Conservation (phyloP, 2,329 filamentous ascomycete genomes). For the Aspergillus japonicus region DNA sequence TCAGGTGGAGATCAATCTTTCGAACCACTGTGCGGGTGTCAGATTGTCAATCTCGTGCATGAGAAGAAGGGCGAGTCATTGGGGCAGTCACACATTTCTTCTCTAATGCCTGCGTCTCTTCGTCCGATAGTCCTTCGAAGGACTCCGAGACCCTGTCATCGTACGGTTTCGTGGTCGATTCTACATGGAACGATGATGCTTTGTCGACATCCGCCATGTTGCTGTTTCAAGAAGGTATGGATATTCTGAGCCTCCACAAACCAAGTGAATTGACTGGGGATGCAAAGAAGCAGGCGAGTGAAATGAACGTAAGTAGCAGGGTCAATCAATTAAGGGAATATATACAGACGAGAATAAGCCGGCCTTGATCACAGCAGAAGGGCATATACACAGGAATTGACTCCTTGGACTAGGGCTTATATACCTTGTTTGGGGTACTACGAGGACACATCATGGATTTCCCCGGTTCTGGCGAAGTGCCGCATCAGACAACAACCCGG, state of each 20-base stretch:
- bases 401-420: too few species aligned
- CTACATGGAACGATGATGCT: constrained; percentile 10
- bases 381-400: too few species aligned
- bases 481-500: too few species aligned
- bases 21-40: constrained; percentile 12
- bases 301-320: too few species aligned
- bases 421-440: too few species aligned
- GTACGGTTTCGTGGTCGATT: constrained; percentile 2
- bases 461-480: too few species aligned
- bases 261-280: not conserved
- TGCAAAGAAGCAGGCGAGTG: too few species aligned
- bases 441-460: too few species aligned
- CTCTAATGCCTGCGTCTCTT: constrained; percentile 1
- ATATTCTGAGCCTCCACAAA: not conserved
- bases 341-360: too few species aligned
- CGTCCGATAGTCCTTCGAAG: constrained; percentile 7
- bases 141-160: not conserved
- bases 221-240: not conserved
- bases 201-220: constrained; percentile 11
- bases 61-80: too few species aligned
- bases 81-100: not conserved
- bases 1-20: constrained; percentile 18
- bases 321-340: too few species aligned
- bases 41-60: not conserved
- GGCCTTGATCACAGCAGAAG: too few species aligned